Evolutionary conservation across 169 alveolate genomes (phyloP), one percentile per base, ranked within the genome.

Genomic region (Eimeria praecox): DNA sequence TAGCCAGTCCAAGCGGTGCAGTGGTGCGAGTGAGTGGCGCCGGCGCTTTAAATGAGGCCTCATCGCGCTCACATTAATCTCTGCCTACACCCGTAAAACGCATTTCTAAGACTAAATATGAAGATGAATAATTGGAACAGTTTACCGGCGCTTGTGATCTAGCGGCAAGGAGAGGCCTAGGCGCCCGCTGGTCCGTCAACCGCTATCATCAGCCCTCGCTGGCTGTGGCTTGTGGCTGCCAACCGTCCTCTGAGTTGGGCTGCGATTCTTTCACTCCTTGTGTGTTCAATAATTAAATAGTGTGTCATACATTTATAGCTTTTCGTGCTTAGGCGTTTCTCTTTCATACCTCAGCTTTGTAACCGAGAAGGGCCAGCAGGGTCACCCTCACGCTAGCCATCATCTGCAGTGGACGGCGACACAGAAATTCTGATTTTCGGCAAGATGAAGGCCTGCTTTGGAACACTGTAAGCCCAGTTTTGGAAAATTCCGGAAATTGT

Each of bases 161-260:
- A 3, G n/a, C n/a, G 2, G 24, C 12, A 4, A 10, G 80, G 75
- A 69, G n/a, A 44, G 8, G 80, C 49, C 22, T 44, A 69, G 10
- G 49, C 49, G 49, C 49, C 46, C 49, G 49, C 49, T 35, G 80
- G 80, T 33, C 80, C 49, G 42, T 66, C 78, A 33, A 69, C 27
- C 49, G 80, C 80, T 69, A 10, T 69, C 69, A 20, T 59, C 80
- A 33, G 80, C 80, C 46, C 9, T 69, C 38, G 87, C 87, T 77
- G 87, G 87, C 12, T 77, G 87, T 44, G 24, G 64, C 64, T 42
- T 77, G 38, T 42, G 87, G 64, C 64, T 24, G 87, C 44, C n/a
- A 2, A 62, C 64, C 22, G 62, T n/a, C n/a, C 64, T 18, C 24
- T 77, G 10, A 3, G 33, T 24, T 33, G 30, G 16, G 27, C 64